Evolutionary conservation across 2,329 filamentous ascomycete genomes (phyloP).

Genomic region (Colletotrichum orbiculare): DNA sequence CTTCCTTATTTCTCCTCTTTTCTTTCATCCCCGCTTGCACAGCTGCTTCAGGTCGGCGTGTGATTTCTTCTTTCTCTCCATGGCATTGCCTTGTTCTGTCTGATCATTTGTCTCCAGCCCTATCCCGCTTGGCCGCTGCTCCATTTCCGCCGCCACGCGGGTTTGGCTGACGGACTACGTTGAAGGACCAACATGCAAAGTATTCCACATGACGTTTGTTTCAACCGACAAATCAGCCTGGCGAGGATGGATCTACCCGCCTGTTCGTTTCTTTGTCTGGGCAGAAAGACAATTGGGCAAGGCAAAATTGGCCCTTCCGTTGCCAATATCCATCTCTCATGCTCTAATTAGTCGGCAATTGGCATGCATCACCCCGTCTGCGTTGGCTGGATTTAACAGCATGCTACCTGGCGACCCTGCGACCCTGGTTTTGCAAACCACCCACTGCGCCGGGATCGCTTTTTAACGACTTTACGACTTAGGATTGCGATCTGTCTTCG

Average conservation of each 20-base stretch:
- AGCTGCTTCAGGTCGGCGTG: background rate
- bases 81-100: constrained; percentile 7
- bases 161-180: background rate
- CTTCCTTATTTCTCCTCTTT: background rate
- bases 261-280: too few species aligned
- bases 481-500: too few species aligned
- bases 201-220: too few species aligned
- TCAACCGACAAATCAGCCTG: too few species aligned
- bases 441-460: too few species aligned
- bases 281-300: too few species aligned
- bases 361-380: constrained; percentile 31
- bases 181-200: background rate
- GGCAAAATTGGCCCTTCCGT: background rate
- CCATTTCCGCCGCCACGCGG: too few species aligned
- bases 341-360: constrained; percentile 5
- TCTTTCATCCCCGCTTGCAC: constrained; percentile 9
- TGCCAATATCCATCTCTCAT: constrained; percentile 20
- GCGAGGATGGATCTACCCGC: background rate
- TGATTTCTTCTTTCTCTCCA: constrained; percentile 12
- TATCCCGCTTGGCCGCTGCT: background rate
- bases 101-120: background rate
- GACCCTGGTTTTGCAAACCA: too few species aligned
- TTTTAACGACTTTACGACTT: too few species aligned
- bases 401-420: too few species aligned
- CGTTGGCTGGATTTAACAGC: background rate